Evolutionary conservation across 1,284 basidiomycete species (phyloP), one percentile per base, ranked within the genome.

Genomic region (Athelia sp.): DNA sequence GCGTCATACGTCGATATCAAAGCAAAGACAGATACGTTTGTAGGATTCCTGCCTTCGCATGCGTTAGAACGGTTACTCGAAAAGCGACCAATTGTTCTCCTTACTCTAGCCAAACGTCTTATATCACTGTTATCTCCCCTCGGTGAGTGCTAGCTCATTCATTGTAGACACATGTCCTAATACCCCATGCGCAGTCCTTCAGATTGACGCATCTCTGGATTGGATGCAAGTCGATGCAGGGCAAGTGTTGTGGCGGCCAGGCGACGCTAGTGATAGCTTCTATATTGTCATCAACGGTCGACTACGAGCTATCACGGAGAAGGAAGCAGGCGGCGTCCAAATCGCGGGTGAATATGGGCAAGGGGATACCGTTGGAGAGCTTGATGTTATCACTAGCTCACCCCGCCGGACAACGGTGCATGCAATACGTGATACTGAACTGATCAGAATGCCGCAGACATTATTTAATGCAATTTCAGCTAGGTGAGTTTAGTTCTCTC

Each of bases 201-300:
- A 99, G 62, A 97, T 99, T 53, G 96, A 99, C 65, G 89, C 94
- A 1, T 94, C 95, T 0, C 75, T 99, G 52, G 96, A 99, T 63
- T 99, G 96, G 96, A 90, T 95, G 79, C 95, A 98, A 66, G 92
- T 97, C 3, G 86, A 88, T 56, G 94, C 94, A 0, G 93, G 97
- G 0, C 93, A 93, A 64, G 85, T 94, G 35, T 76, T 97, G 47
- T 98, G 94, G 84, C 81, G 95, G 22, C 89, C 96, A 40, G 85
- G 91, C 29, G 97, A 98, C 57, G 74, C 71, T 22, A 91, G 87
- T 62, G 92, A 97, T 60, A 95, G 93, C 61, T 98, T 99, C 68
- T 99, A 97, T 67, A 97, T 99, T 49, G 93, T 99, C 56, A 95
- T 99, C 69, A 98, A 98, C 61, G 96, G 96, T 35, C 93, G 96